Evolutionary conservation across 352 stramenopile species (phyloP).

Genomic region (Peronospora destructor): DNA sequence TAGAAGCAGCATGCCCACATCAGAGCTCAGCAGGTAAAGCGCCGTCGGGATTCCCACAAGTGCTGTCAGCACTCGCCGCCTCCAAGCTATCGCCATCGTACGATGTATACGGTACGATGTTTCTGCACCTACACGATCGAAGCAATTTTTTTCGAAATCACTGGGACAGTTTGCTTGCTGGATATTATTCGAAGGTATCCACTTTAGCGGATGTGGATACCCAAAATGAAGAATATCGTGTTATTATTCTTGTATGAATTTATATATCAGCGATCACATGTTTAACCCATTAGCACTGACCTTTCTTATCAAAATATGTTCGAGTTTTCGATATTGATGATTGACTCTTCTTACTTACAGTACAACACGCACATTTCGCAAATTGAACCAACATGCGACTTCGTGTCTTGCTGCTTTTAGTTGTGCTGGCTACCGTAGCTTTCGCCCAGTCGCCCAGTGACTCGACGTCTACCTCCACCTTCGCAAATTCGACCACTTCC

Average conservation of each 20-base stretch:
- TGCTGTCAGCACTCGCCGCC: conserved; percentile 45
- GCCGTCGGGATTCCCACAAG: conserved; percentile 52
- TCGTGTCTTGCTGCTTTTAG: conserved; percentile 9
- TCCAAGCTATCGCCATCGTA: conserved; percentile 45
- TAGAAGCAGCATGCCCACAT: conserved; percentile 45
- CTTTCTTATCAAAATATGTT: too few relatives aligned
- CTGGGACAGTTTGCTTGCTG: too few relatives aligned
- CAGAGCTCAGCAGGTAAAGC: conserved; percentile 43
- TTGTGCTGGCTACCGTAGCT: conserved; percentile 2
- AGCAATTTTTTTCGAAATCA: too few relatives aligned
- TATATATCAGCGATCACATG: too few relatives aligned
- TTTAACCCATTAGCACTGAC: neutral
- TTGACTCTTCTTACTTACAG: neutral
- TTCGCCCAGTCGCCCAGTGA: conserved; percentile 16
- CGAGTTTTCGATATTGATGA: too few relatives aligned
- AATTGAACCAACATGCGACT: conserved; percentile 3
- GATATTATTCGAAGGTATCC: too few relatives aligned
- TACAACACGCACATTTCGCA: neutral
- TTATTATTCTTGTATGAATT: too few relatives aligned
- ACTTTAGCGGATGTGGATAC: too few relatives aligned
- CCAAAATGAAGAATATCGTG: too few relatives aligned
- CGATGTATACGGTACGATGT: neutral
- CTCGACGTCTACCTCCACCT: conserved; percentile 17
- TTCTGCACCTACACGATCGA: neutral
- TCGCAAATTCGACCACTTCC: conserved; percentile 18